Evolutionary conservation across 148 eudicot species (phyloP), one percentile per base, ranked within the genome.

Genomic region (Amaranthus hypochondriacus): DNA sequence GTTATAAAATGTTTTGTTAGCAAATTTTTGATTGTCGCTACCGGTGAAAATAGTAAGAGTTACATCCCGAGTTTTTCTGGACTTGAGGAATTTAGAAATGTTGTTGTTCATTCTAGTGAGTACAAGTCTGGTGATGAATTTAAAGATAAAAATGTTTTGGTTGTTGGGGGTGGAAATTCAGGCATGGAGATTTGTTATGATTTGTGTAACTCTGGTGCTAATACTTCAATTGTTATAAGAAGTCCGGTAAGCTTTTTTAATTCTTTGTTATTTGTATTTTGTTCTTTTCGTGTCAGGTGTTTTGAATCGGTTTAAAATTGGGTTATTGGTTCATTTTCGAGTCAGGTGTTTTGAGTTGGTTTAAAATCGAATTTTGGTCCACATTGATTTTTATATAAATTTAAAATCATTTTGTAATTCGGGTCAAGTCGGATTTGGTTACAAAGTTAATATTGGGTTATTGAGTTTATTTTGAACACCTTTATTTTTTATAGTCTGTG

Each of bases 141-240:
- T 56, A 53, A 54, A 0, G 62, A 56, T 3, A 71, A 80, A 21
- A 39, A 69, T 28, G 89, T 86, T 8, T 70, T 86, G 55, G 87
- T 86, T 10, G 85, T 86, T 60, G 89, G 85, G 0, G 77, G 80
- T 57, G 89, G 89, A 15, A 86, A 86, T 48, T 86, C 89, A 0
- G 87, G 89, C 9, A 86, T 86, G 87, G 87, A 86, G 77, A 86
- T 84, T 57, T 57, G 71, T 28, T 73, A 71, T 21, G 87, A 86
- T 75, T 70, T 86, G 11, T 70, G 78, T 6, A 64, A 72, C 7
- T 72, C 53, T 65, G 87, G 85, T 7, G 89, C 80, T 3, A 69
- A 81, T 50, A 70, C 86, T 5, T 86, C 82, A 2, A 79, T 83
- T 46, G 86, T 86, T 6, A 68, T 83, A 6, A 14, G 85, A 65